Base-by-base conservation (phyloP, 345 rosid species). In the Acer yangbiense region DNA sequence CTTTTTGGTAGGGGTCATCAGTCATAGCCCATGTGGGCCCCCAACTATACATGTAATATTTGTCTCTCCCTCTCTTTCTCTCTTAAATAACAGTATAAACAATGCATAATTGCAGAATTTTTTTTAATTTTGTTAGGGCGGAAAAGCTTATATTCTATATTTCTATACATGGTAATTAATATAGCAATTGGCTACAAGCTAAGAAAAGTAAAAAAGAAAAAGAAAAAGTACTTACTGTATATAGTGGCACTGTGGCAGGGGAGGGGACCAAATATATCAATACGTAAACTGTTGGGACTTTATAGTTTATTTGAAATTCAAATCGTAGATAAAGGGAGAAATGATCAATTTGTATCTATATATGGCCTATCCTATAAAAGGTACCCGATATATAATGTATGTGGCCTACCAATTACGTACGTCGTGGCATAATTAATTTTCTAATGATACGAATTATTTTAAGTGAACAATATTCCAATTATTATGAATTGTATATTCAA, bases 221-320 rank as follows among this genome's bases (percentile, higher is more conserved):
- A 35, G 0, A 35, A 35, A 4, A 4, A 4, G 39, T 35, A 35
- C 7, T 5, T 35, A 35, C 39, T 35, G 6, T 0, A 35, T 35
- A 35, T 4, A 4, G 39, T 35, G 39, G 39, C 6, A 23, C n/a
- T n/a, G n/a, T n/a, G n/a, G n/a, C n/a, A 5, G 35, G 43, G 46
- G 9, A 32, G 62, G 70, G 77, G 71, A 65, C 69, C 77, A 11
- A 75, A 12, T 29, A 29, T 29, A 29, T 65, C 64, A 64, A 43
- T 46, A 62, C 46, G 12, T 64, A 16, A 17, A 62, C 10, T 73
- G 23, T 2, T 35, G 63, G 63, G 11, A 32, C n/a, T 63, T 80
- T 76, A 4, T 21, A 17, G 14, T 35, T 43, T 43, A 43, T 81
- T 79, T 77, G 79, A 81, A 81, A 44, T 79, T 84, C 77, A 81